Percentiles rank a stretch among this genome's conserved stretches.
These are phyloP conservation scores for Antitrichia curtipendula DNA, from an alignment of 225 moss, liverwort and hornwort genomes.

Conservation along the genomic window DNA sequence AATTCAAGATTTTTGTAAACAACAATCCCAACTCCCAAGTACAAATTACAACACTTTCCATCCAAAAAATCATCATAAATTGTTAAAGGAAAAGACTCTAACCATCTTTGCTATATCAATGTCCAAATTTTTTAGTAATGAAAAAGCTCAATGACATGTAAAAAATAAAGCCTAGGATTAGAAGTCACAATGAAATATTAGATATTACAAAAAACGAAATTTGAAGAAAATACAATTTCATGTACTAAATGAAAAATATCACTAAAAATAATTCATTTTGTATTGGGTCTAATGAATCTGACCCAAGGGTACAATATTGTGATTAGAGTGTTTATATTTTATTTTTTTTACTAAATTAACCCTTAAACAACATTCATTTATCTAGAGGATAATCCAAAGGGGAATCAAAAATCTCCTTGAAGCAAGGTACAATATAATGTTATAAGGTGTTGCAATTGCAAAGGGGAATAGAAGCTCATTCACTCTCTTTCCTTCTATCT, in stretches of 20 bases:
- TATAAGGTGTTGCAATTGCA: no score
- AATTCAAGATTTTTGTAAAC: not conserved
- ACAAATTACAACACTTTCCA: not conserved
- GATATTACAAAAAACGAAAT: not conserved
- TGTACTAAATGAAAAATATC: rapidly evolving
- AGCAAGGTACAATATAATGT: no score
- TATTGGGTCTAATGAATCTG: not conserved
- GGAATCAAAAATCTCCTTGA: no score
- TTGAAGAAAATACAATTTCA: no score
- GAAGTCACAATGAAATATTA: no score
- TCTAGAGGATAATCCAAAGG: no score
- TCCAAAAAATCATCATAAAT: not conserved
- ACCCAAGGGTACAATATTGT: rapidly evolving
- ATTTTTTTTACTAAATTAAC: no score
- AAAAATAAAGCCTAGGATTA: no score
- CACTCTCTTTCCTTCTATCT: no score
- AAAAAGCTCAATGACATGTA: not conserved
- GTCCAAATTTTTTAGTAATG: not conserved
- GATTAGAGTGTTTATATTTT: no score
- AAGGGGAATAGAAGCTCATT: no score
- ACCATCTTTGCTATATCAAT: not conserved
- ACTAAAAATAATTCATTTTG: not conserved
- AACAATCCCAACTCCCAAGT: not conserved
- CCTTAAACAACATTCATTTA: no score
- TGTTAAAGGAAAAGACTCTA: not conserved